These are phyloP conservation scores for Cordia subcordata DNA, from an alignment of 257 asterid species.

Conservation along the genomic window DNA sequence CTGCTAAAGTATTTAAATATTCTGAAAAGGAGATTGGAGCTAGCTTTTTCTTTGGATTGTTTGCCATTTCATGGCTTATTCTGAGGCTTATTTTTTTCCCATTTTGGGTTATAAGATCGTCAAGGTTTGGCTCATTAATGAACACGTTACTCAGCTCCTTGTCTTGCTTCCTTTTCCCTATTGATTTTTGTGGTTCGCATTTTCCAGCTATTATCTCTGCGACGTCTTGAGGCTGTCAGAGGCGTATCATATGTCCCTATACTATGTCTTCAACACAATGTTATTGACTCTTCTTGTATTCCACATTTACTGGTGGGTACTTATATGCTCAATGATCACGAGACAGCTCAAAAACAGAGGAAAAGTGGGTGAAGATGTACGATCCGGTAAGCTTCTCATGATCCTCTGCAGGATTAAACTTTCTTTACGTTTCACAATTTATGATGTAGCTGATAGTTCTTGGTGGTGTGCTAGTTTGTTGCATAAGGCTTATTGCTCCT, in stretches of 20 bases:
- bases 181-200: slow-evolving; percentile 25
- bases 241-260: slow-evolving; percentile 28
- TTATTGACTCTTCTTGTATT: slow-evolving; percentile 70
- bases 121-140: slow-evolving; percentile 41
- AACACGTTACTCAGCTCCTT: not conserved
- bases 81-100: slow-evolving; percentile 91
- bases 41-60: slow-evolving; percentile 73
- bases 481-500: no score
- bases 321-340: slow-evolving; percentile 69
- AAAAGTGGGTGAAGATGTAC: slow-evolving; percentile 91
- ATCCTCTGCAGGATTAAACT: not conserved
- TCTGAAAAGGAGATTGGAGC: slow-evolving; percentile 82
- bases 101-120: slow-evolving; percentile 71
- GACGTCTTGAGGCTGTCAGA: slow-evolving; percentile 48
- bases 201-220: slow-evolving; percentile 47
- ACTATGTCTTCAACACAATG: slow-evolving; percentile 87
- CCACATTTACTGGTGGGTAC: slow-evolving; percentile 96
- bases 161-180: slow-evolving; percentile 16
- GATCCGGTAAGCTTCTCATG: slow-evolving; percentile 56
- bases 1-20: slow-evolving; percentile 90
- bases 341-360: slow-evolving; percentile 86
- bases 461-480: no score
- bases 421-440: no score
- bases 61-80: slow-evolving; percentile 79
- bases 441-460: no score